Evolutionary conservation across 2,329 filamentous ascomycete species (phyloP).

Genomic region (Monosporascus sp.): DNA sequence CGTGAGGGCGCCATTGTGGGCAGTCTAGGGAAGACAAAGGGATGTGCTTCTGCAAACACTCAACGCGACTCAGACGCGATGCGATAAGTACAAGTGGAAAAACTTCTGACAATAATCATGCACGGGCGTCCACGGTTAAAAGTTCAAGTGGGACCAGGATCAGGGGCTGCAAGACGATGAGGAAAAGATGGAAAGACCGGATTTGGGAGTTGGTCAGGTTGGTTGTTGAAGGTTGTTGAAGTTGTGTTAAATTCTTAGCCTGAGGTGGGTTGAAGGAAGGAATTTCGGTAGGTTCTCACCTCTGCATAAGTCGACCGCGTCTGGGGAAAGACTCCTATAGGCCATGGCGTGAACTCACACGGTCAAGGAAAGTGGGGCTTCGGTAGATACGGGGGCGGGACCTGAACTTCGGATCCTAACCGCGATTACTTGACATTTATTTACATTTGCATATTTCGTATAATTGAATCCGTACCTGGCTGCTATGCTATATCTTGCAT

Average conservation of each 20-base stretch:
- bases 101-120: not conserved
- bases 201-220: not conserved
- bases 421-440: too few relatives aligned
- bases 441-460: too few relatives aligned
- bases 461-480: too few relatives aligned
- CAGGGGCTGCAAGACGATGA: not conserved
- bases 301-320: not conserved
- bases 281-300: not conserved
- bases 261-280: not conserved
- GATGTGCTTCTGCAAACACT: conserved; percentile 32
- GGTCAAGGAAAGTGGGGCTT: not conserved
- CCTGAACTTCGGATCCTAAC: not conserved
- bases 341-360: not conserved
- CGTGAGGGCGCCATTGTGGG: conserved; percentile 49
- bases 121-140: not conserved
- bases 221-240: not conserved
- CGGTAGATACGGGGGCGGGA: not conserved
- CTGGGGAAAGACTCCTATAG: not conserved
- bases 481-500: too few relatives aligned
- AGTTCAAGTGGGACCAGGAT: not conserved
- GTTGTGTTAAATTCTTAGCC: not conserved
- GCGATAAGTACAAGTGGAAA: conserved; percentile 1
- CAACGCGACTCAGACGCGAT: conserved; percentile 53
- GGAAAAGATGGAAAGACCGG: not conserved
- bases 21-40: conserved; percentile 3